Base-by-base conservation (phyloP, 2,329 filamentous ascomycete genomes). In the Fusarium mangiferae region DNA sequence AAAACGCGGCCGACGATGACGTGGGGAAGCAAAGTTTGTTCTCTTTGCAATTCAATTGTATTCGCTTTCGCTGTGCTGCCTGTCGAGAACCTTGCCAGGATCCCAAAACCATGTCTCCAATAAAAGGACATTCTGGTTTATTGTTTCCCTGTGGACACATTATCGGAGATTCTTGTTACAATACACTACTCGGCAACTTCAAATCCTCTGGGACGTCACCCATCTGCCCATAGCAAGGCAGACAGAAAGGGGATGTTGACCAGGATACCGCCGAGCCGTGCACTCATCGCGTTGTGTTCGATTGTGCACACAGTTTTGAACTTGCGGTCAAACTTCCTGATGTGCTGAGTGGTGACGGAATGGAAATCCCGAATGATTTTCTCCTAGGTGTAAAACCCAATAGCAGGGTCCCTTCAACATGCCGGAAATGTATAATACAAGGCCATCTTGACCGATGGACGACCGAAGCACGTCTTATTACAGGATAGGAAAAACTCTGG, bases 91-190 rank as follows among this genome's bases (percentile, higher is more conserved):
- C 69, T 13, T 78, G 76, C 35, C 57, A 75, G 22, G 35, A 70
- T 5, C 11, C 22, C 18, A 17, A 6, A 14, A 49, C 48, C 9
- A 14, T 30, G 30, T 45, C 22, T 4, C 22, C 13, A 5, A 17
- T 68, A 22, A 5, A 51, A 8, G 22, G 11, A n/a, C 65, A 68
- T 44, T 15, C 26, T 24, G 51, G 62, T 26, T 48, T 66, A 6
- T 24, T 66, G 13, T 66, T 78, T 28, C 72, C 76, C 3, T 78
- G 76, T 26, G 76, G 76, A 6, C 76, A 78, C 44, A 69, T 78
- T 18, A 72, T 78, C 39, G 72, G 70, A 7, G 44, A 54, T 28
- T 46, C 56, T 5, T 78, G 76, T 42, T 76, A 76, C 36, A 9
- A 30, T 10, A 17, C 26, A 10, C 45, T 75, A 17, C 18, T 54